A percentile compares a stretch with the other conserved stretches of the same genome.
Evolutionary conservation across 257 asterid species (phyloP).

Genomic region (Thymus mandschuricus): DNA sequence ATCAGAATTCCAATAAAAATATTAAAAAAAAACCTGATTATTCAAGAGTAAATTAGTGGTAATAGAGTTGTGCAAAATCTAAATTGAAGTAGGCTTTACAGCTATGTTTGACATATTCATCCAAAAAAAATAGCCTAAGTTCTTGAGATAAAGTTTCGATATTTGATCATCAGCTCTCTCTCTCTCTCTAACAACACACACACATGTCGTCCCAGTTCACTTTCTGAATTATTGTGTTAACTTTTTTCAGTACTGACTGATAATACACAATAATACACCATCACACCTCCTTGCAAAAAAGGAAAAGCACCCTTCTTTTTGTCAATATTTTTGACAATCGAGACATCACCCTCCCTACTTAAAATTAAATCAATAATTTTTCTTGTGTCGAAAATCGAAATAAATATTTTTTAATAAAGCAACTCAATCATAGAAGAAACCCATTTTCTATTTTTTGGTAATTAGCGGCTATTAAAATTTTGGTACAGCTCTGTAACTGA

Average conservation of each 20-base stretch:
- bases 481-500: too few relatives aligned
- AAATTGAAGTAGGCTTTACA: neutral
- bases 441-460: too few relatives aligned
- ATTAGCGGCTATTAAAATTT: too few relatives aligned
- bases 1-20: neutral
- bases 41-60: too few relatives aligned
- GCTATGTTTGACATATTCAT: conserved; percentile 1
- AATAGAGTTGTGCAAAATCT: too few relatives aligned
- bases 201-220: neutral
- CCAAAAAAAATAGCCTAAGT: too few relatives aligned
- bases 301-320: neutral
- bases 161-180: too few relatives aligned
- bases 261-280: neutral
- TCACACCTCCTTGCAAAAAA: neutral
- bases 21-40: too few relatives aligned
- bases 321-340: neutral
- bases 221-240: neutral
- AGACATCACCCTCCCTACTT: neutral
- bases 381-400: too few relatives aligned
- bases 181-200: neutral
- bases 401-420: too few relatives aligned
- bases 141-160: too few relatives aligned
- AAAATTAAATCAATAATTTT: neutral
- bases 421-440: too few relatives aligned
- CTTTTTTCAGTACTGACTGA: conserved; percentile 12